phyloP scores from a whole-genome alignment of 2,329 filamentous ascomycete species.

The Aspergillus transmontanensis region DNA sequence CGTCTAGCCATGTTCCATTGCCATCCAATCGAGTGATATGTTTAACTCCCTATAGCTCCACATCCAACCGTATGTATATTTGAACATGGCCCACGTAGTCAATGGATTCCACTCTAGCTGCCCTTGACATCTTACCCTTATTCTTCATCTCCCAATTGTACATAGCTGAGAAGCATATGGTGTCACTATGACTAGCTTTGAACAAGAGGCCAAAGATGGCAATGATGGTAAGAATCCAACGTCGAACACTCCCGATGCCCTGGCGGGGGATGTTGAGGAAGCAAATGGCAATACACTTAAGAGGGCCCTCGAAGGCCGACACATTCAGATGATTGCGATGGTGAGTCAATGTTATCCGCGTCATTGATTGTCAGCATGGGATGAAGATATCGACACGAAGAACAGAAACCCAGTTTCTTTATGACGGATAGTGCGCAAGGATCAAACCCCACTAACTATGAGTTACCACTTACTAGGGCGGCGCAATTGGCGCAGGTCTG shows the following conservation, averaged over 20 bases:
- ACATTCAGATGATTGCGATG: not conserved
- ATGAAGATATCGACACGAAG: not conserved
- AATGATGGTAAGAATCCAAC: not conserved
- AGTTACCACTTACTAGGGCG: not conserved
- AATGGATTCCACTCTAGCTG: not conserved
- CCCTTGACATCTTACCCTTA: not conserved
- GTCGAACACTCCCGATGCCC: not conserved
- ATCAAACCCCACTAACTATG: not conserved
- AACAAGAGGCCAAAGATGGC: not conserved
- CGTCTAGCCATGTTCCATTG: not conserved
- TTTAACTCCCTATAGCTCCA: not conserved
- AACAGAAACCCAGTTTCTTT: not conserved
- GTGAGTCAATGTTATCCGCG: not conserved
- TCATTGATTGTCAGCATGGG: accelerated
- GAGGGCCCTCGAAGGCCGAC: not conserved
- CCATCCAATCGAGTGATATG: not conserved
- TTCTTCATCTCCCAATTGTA: not conserved
- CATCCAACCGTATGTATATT: not conserved
- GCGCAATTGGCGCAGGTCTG: not conserved
- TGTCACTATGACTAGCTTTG: not conserved
- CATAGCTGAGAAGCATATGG: not conserved
- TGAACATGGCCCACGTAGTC: not conserved
- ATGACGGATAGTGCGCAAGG: not conserved
- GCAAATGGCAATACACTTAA: not conserved
- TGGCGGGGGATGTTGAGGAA: not conserved